These are phyloP conservation scores for Vaccinium darrowii DNA, from an alignment of 148 eudicot genomes.

Conservation along the genomic window DNA sequence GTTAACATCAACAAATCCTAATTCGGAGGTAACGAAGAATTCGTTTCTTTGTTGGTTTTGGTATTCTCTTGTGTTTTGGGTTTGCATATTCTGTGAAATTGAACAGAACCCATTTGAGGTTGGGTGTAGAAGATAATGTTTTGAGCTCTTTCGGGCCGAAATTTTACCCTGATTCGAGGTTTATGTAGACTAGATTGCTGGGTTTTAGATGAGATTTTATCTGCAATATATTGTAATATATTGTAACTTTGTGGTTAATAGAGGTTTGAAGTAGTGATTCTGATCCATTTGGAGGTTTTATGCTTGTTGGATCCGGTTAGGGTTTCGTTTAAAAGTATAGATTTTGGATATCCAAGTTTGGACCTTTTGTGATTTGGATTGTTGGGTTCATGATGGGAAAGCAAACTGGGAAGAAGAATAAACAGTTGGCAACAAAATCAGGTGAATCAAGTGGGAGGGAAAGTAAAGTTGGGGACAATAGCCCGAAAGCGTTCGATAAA, in stretches of 20 bases:
- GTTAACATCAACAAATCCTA: slow-evolving; percentile 10
- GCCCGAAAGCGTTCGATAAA: slow-evolving; percentile 52
- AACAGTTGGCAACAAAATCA: slow-evolving; percentile 35
- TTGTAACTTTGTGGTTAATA: background rate
- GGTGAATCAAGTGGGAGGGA: slow-evolving; percentile 31
- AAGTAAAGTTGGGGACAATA: slow-evolving; percentile 33
- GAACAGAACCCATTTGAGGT: background rate
- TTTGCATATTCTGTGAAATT: background rate
- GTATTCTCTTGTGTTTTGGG: slow-evolving; percentile 5
- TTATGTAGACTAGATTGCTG: background rate
- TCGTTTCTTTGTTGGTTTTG: slow-evolving; percentile 11
- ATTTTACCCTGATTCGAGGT: background rate
- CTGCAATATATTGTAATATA: background rate
- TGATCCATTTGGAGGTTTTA: slow-evolving; percentile 2
- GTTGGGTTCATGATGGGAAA: slow-evolving; percentile 56
- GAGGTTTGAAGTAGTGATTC: background rate
- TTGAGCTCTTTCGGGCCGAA: background rate
- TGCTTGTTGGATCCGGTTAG: background rate
- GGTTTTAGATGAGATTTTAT: background rate
- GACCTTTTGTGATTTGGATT: slow-evolving; percentile 20
- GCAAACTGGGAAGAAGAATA: slow-evolving; percentile 60
- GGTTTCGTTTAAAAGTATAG: background rate
- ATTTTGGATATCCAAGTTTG: background rate
- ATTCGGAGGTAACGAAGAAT: slow-evolving; percentile 14
- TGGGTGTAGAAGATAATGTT: background rate